A percentile compares a stretch with the other conserved stretches of the same genome.
Evolutionary conservation across 768 basidiomycete species (phyloP).

Genomic region (Boletus eberwhitei): DNA sequence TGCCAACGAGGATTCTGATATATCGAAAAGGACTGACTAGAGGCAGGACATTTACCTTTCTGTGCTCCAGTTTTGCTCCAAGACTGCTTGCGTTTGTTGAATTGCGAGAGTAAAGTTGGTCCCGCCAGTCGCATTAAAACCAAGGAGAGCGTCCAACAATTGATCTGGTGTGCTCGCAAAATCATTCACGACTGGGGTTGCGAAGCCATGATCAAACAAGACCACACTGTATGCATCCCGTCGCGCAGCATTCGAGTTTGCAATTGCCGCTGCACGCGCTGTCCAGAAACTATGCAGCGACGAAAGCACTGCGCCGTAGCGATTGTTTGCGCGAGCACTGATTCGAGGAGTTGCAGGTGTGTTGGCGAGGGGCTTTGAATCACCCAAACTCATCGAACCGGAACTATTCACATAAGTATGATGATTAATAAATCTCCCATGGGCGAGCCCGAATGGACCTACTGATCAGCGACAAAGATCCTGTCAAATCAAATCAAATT

Average conservation of each 20-base stretch:
- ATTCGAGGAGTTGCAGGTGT: slow-evolving; percentile 43
- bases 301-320: slow-evolving; percentile 60
- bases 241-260: slow-evolving; percentile 28
- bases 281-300: slow-evolving; percentile 56
- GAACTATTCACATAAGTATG: slow-evolving; percentile 36
- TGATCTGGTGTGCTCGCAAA: slow-evolving; percentile 44
- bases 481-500: slow-evolving; percentile 24
- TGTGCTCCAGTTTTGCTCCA: slow-evolving; percentile 48
- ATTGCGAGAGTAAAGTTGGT: slow-evolving; percentile 48
- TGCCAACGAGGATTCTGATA: neutral
- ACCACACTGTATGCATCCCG: slow-evolving; percentile 57
- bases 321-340: slow-evolving; percentile 36
- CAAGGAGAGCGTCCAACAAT: slow-evolving; percentile 40
- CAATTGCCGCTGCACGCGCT: slow-evolving; percentile 42
- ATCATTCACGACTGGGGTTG: slow-evolving; percentile 40
- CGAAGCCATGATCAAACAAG: slow-evolving; percentile 36
- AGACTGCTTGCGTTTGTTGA: slow-evolving; percentile 30
- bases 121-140: slow-evolving; percentile 29
- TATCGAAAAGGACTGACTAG: neutral
- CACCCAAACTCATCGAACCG: slow-evolving; percentile 42
- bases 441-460: neutral
- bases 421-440: neutral
- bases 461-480: slow-evolving; percentile 59
- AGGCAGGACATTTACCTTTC: slow-evolving; percentile 37
- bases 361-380: slow-evolving; percentile 42